Evolutionary conservation across 2,329 filamentous ascomycete genomes (phyloP), one percentile per base, ranked within the genome.

Genomic region (Passalora sequoiae): DNA sequence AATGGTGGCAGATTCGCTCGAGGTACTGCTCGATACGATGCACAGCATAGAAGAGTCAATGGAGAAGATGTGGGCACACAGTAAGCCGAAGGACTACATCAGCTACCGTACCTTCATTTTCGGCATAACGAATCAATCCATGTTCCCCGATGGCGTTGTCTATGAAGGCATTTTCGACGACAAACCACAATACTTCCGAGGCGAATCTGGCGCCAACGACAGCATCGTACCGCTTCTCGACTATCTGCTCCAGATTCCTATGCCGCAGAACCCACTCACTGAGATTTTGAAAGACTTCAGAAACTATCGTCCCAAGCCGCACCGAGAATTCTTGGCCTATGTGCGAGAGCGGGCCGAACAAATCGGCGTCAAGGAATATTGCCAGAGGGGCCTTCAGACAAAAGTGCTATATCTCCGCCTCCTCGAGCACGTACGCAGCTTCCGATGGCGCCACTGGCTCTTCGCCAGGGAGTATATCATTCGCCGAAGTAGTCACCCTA

Each of bases 61-160:
- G 61, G 60, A 64, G 38, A 55, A 73, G 32, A 97, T 97, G 91
- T 96, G 89, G 91, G 76, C 76, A 47, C 86, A 89, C 65, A 92
- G 86, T 43, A 85, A 86, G 57, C 89, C 89, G 2, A 75, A 77
- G 13, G 80, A 88, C 54, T 96, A 96, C 69, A 87, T 85, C 46
- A 84, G 79, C 55, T 96, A 95, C 78, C 84, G 89, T 29, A 94
- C 91, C 8, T 96, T 96, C 72, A 96, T 96, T 70, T 95, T 95
- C 61, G 91, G 91, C 57, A 95, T 96, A 67, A 94, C 88, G 1
- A 84, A 80, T 36, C 89, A 96, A 68, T 83, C 81, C 59, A 95
- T 96, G 89, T 96, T 96, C 67, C 89, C 89, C 6, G 73, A 89
- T 51, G 91, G 91, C 6, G 91, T 96, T 6, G 69, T 94, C 35